Base-by-base conservation (phyloP, 352 stramenopile species). In the Phytophthora podocarpi region DNA sequence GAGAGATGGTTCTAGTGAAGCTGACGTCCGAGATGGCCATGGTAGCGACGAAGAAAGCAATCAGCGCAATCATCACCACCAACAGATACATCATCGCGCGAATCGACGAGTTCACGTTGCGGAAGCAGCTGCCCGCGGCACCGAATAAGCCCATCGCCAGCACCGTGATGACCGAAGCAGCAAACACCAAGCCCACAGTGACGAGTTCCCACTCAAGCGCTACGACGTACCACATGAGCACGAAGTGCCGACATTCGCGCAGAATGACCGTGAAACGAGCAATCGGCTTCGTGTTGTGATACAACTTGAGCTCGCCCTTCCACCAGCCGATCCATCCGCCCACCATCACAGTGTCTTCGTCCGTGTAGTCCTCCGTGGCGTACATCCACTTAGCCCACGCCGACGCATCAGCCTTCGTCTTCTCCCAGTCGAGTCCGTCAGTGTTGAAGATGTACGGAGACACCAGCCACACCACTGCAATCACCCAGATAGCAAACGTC, bases 371-470 rank as follows among this genome's bases (percentile, higher is more conserved):
- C 48, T 91, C 82, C 1, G 70, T 26, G 13, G 84, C 85, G 45
- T 91, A 95, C 85, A 94, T 94, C 85, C 85, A 94, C 65, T 82
- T 85, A 10, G 70, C 70, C 85, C 85, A 94, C 2, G 80, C 78
- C 18, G 53, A 56, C 20, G 91, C 81, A 60, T 94, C 85, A 4
- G 77, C 80, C 66, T 94, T 94, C 0, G 85, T 91, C 67, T 94
- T 94, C 46, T 91, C 80, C 75, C 82, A 94, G 35, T 94, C 85
- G 2, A 94, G 62, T 18, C 85, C 85, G 32, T 94, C 85, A n/a
- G 82, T 91, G 68, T 94, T 94, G 70, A 94, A 94, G 35, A 94
- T 78, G 63, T 90, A 94, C 13, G 85, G 85, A 21, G 82, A 85
- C 30, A 91, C 48, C 6, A 94, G 41, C 83, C 82, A 94, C 24